Percentiles rank a stretch among this genome's conserved stretches.
Evolutionary conservation across 2,329 filamentous ascomycete species (phyloP).

Genomic region (Rhynchosporium secalis): DNA sequence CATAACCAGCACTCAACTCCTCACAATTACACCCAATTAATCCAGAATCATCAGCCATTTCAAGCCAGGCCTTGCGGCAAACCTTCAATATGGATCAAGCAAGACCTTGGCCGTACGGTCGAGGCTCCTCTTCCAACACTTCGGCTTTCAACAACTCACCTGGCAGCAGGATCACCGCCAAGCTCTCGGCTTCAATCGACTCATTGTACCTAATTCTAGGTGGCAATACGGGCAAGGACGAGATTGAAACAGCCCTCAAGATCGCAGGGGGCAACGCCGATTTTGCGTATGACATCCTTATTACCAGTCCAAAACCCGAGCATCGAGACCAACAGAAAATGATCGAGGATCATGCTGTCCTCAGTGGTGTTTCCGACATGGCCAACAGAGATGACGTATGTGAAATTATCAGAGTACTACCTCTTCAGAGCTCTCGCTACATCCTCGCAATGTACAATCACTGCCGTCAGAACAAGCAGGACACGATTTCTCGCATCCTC

Average conservation of each 20-base stretch:
- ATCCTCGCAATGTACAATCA: neutral
- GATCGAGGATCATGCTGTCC: neutral
- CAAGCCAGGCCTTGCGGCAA: too few species aligned
- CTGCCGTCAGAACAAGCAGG: neutral
- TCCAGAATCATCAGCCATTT: too few species aligned
- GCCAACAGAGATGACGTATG: neutral
- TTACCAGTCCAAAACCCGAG: neutral
- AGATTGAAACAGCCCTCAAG: neutral
- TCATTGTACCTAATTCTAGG: neutral
- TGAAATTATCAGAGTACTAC: neutral
- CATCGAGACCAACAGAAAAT: neutral
- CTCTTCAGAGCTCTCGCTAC: neutral
- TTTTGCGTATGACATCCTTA: neutral
- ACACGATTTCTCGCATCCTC: neutral
- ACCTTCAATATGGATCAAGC: neutral
- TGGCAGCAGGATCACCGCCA: neutral
- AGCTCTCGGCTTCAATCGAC: neutral
- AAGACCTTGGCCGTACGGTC: neutral
- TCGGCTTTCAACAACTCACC: neutral
- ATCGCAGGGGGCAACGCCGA: neutral
- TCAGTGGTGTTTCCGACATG: neutral
- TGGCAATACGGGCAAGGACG: neutral
- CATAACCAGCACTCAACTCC: too few species aligned
- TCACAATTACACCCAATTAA: too few species aligned
- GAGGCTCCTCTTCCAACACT: neutral